A percentile compares a stretch with the other conserved stretches of the same genome.
These are phyloP conservation scores for Crithidia sp. DNA, from an alignment of 208 protist genomes.

Conservation along the genomic window DNA sequence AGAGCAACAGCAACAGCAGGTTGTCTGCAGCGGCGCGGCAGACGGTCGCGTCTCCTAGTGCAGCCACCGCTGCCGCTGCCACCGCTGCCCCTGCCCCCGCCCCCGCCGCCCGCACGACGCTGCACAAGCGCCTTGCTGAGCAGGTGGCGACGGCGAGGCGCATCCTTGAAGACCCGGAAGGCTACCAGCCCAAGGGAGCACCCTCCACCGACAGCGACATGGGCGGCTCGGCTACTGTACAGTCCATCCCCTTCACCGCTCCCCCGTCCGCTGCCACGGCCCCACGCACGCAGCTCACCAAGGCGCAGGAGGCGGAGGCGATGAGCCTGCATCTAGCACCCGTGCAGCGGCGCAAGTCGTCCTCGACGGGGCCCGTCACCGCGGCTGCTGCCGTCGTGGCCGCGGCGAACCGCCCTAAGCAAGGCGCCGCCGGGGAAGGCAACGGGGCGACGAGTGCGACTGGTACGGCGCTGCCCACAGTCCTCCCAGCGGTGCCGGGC, in stretches of 20 bases:
- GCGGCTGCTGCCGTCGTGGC: slow-evolving; percentile 6
- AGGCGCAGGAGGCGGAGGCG: slow-evolving; percentile 11
- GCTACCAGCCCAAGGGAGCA: slow-evolving; percentile 15
- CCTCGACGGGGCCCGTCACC: not conserved
- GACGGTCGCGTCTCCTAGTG: not conserved
- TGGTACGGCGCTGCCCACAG: not conserved
- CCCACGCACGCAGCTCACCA: slow-evolving; percentile 9
- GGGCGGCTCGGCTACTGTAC: not conserved
- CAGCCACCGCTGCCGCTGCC: too few species aligned
- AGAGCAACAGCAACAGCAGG: slow-evolving; percentile 15
- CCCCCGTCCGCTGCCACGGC: slow-evolving; percentile 10
- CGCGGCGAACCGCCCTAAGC: not conserved
- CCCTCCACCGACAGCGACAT: not conserved
- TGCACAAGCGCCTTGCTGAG: slow-evolving; percentile 28
- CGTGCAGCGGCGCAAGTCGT: not conserved
- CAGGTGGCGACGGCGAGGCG: slow-evolving; percentile 27
- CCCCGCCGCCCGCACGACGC: not conserved
- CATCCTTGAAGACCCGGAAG: slow-evolving; percentile 23
- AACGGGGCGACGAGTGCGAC: not conserved
- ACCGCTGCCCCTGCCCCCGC: too few species aligned
- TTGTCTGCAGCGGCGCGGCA: slow-evolving; percentile 4
- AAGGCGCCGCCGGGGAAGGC: not conserved
- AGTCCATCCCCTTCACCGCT: slow-evolving; percentile 3
- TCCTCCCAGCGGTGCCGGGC: not conserved
- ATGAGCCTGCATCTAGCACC: not conserved